phyloP scores from a whole-genome alignment of 1,139 yeast species.

The Kodamaea fungicola region DNA sequence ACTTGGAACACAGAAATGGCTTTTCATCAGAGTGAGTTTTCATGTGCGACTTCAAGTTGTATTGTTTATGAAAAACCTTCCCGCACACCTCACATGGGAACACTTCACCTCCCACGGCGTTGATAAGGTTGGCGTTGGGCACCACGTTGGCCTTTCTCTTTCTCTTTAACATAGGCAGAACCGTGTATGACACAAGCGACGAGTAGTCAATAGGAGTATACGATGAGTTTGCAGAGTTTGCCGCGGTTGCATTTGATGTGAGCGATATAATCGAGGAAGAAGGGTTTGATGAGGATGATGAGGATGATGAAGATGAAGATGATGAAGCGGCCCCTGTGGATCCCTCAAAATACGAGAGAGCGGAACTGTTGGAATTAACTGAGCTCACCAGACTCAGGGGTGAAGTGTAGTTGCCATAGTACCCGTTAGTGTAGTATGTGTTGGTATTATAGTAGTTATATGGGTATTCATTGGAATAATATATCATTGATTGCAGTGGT shows the following conservation, averaged over 20 bases:
- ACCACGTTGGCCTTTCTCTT: conserved; percentile 20
- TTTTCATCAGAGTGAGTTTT: conserved; percentile 55
- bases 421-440: conserved; percentile 7
- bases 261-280: no score
- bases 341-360: neutral
- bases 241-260: neutral
- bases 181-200: conserved; percentile 35
- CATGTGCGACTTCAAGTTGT: conserved; percentile 54
- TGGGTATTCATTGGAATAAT: conserved; percentile 8
- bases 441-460: conserved; percentile 8
- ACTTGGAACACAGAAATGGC: conserved; percentile 48
- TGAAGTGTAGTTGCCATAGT: conserved; percentile 5
- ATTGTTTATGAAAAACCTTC: conserved; percentile 51
- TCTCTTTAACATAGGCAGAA: conserved; percentile 34
- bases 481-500: conserved; percentile 4
- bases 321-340: neutral
- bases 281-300: no score
- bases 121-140: neutral
- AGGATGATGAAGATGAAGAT: no score
- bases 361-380: conserved; percentile 1
- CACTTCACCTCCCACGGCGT: conserved; percentile 6
- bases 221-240: neutral
- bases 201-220: conserved; percentile 29
- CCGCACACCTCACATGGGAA: conserved; percentile 48
- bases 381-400: conserved; percentile 5